Evolutionary conservation across 257 asterid genomes (phyloP), one percentile per base, ranked within the genome.

Genomic region (Mitragyna speciosa): DNA sequence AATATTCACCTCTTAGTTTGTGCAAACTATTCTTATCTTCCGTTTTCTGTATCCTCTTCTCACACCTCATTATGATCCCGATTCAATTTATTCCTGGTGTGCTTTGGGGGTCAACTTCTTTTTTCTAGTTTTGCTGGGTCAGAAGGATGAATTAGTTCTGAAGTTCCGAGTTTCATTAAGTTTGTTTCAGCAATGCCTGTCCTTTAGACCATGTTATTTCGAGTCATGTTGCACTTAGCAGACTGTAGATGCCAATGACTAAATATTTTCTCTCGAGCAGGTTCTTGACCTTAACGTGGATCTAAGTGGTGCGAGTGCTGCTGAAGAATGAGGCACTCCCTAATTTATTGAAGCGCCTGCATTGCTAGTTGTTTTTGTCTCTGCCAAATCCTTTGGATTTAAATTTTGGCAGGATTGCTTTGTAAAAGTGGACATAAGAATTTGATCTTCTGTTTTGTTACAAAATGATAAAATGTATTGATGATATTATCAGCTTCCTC

Each of bases 281-380:
- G 84, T 70, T 76, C 84, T 87, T 70, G 88, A 87, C 79, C 87
- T 87, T 58, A 83, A 87, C 41, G 90, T 87, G 83, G 90, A 87
- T 75, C 79, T 87, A 66, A 85, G 87, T 79, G 86, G 87, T 59
- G 90, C 90, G 45, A 87, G 86, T 73, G 90, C 88, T 24, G 90
- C 90, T 24, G 90, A 87, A 85, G 90, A 85, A 83, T 85, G 85
- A 87, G 72, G 72, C 48, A 54, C 71, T 58, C 84, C 59, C 22
- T 67, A 39, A 36, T 47, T 54, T 80, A 47, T 76, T 56, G 71
- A 22, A 39, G 65, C 83, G 51, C 36, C 5, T n/a, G 76, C 51
- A 22, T 26, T 51, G 5, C 24, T 80, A n/a, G 39, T 30, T 61
- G 48, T 65, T 66, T 61, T 74, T 24, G 26, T 39, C 54, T 36